phyloP scores from a whole-genome alignment of 2,329 filamentous ascomycete genomes.

The Pseudogymnoascus sp. region DNA sequence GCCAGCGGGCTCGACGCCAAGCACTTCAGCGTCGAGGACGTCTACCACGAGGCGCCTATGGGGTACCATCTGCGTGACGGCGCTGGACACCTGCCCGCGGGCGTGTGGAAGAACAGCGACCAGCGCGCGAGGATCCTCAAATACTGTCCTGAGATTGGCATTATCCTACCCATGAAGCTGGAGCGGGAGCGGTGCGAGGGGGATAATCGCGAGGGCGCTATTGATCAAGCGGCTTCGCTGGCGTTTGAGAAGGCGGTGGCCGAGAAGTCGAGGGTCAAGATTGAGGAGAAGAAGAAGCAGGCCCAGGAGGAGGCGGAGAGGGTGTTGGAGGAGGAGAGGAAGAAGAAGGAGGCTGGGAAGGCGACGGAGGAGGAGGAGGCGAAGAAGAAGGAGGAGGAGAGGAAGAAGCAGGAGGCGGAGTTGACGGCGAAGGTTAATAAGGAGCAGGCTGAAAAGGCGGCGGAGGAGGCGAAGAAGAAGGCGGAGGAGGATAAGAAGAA shows the following conservation, averaged over 20 bases:
- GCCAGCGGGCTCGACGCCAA: conserved; percentile 32
- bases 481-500: not conserved
- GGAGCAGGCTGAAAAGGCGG: not conserved
- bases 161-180: conserved; percentile 49
- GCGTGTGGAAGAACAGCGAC: conserved; percentile 38
- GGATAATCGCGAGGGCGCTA: conserved; percentile 21
- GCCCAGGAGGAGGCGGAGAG: not conserved
- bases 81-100: conserved; percentile 33
- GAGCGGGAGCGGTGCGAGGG: conserved; percentile 38
- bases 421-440: not conserved
- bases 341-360: not conserved
- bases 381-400: not conserved
- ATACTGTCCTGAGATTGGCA: conserved; percentile 47
- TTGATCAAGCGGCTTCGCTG: conserved; percentile 4
- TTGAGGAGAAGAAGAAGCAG: conserved; percentile 2
- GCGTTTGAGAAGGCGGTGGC: not conserved
- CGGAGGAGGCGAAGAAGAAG: not conserved
- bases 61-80: conserved; percentile 44
- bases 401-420: not conserved
- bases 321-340: not conserved
- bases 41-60: conserved; percentile 43
- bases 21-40: conserved; percentile 41
- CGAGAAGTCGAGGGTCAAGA: not conserved
- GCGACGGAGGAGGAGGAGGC: not conserved
- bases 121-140: conserved; percentile 40